Conservation (phyloP, 805 yeast species). For the Wickerhamomyces silvicola region DNA sequence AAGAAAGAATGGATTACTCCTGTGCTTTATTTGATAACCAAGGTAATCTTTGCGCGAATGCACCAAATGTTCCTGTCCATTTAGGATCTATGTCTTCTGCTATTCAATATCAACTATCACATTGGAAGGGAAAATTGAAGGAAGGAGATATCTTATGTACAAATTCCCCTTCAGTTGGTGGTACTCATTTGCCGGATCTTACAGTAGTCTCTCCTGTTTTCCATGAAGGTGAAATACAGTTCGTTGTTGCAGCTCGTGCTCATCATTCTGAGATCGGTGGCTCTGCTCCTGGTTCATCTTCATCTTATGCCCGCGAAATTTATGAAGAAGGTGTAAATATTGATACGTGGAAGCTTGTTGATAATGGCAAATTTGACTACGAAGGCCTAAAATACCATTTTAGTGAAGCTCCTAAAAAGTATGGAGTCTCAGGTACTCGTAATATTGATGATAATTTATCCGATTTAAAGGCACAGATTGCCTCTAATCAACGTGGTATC, state of each 20-base stretch:
- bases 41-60: constrained; percentile 39
- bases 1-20: constrained; percentile 41
- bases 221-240: constrained; percentile 37
- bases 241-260: constrained; percentile 53
- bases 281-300: constrained; percentile 52
- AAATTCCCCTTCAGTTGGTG: constrained; percentile 39
- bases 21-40: constrained; percentile 42
- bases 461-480: constrained; percentile 42
- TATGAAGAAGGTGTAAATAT: constrained; percentile 53
- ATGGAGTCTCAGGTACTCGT: constrained; percentile 52
- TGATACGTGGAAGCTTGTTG: constrained; percentile 44
- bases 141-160: constrained; percentile 40
- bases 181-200: constrained; percentile 45
- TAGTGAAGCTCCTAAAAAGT: constrained; percentile 38
- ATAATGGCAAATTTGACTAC: constrained; percentile 45
- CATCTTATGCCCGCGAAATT: constrained; percentile 46
- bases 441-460: constrained; percentile 47
- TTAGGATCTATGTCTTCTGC: constrained; percentile 41
- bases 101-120: constrained; percentile 29
- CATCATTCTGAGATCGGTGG: constrained; percentile 63
- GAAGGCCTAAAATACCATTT: constrained; percentile 40
- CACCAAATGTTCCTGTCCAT: constrained; percentile 44
- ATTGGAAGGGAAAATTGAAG: constrained; percentile 31
- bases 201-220: constrained; percentile 54
- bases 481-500: constrained; percentile 49